Base-by-base conservation (phyloP, 371 early-diverging fungal species). In the Mortierella sp. region DNA sequence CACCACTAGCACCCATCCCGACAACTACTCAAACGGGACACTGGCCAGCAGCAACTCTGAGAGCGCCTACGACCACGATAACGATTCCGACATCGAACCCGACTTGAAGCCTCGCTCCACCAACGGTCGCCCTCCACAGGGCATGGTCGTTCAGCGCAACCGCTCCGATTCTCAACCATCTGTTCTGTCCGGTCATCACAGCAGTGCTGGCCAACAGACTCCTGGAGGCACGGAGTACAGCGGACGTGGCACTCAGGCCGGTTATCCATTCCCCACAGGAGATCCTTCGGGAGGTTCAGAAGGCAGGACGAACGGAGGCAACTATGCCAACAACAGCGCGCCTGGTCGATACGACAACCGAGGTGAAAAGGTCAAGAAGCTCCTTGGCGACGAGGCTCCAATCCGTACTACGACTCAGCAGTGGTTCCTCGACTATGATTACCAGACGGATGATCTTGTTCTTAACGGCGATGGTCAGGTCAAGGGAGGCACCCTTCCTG, bases 401-500 rank as follows among this genome's bases (percentile, higher is more conserved):
- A 69, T 77, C 6, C 81, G 81, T 6, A 48, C 75, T 5, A 10
- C 75, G 5, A 53, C 78, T 11, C 73, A 73, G 72, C 85, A 88
- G 16, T 94, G 94, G 94, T 95, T 90, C 77, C 88, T 98, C 40
- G 91, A 92, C 21, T 91, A 95, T 78, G 97, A 97, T 81, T 95
- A 95, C 82, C 83, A 89, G 16, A 91, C 90, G 34, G 86, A 91
- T 34, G 97, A 96, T 24, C 90, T 98, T 48, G 88, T 93, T 6
- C 91, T 96, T 85, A 94, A 93, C 72, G 89, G 90, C 75, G 98
- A 98, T 26, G 94, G 94, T 21, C 89, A 88, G 67, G 93, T 98
- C 72, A 96, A 95, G 81, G 97, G 96, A 71, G 98, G 97, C 50
- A 97, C 97, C 8, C 88, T 98, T 37, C 84, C 90, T 13, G 96